Evolutionary conservation across 2,329 filamentous ascomycete genomes (phyloP).

Genomic region (Monosporascus ibericus): DNA sequence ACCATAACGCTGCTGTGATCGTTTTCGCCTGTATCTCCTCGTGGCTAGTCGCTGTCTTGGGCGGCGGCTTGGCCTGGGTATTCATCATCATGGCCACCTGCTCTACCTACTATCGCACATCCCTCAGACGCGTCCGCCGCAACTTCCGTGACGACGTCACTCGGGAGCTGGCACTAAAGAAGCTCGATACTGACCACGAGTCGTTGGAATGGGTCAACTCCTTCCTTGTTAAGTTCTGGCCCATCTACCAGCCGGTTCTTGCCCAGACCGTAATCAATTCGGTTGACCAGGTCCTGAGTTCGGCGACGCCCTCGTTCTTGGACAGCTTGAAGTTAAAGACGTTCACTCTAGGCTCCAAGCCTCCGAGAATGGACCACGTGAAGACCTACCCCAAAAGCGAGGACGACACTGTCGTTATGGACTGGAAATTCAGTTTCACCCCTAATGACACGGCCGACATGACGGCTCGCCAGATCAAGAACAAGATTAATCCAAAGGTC

Average conservation of each 20-base stretch:
- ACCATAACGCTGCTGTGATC: constrained; percentile 93
- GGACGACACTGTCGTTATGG: constrained; percentile 95
- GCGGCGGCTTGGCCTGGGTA: constrained; percentile 88
- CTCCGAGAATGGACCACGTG: constrained; percentile 92
- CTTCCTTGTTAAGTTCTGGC: constrained; percentile 98
- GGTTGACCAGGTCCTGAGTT: constrained; percentile 92
- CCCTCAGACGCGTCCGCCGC: constrained; percentile 82
- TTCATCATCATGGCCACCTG: constrained; percentile 89
- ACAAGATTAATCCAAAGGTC: constrained; percentile 95
- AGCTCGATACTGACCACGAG: constrained; percentile 83
- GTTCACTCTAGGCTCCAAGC: constrained; percentile 91
- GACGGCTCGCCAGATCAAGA: constrained; percentile 82
- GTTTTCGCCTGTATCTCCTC: constrained; percentile 85
- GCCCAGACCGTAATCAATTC: constrained; percentile 88
- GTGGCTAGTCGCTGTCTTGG: constrained; percentile 83
- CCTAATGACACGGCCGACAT: constrained; percentile 91
- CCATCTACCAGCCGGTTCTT: constrained; percentile 92
- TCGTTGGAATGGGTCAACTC: constrained; percentile 99
- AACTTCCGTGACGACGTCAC: constrained; percentile 95
- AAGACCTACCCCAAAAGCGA: constrained; percentile 96
- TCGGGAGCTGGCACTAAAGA: constrained; percentile 80
- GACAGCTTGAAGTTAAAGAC: constrained; percentile 91
- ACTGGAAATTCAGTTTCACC: constrained; percentile 99
- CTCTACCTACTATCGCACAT: constrained; percentile 94
- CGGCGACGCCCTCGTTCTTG: constrained; percentile 83